Conservation (phyloP, 306 rosid species). For the Crataegus laevigata region DNA sequence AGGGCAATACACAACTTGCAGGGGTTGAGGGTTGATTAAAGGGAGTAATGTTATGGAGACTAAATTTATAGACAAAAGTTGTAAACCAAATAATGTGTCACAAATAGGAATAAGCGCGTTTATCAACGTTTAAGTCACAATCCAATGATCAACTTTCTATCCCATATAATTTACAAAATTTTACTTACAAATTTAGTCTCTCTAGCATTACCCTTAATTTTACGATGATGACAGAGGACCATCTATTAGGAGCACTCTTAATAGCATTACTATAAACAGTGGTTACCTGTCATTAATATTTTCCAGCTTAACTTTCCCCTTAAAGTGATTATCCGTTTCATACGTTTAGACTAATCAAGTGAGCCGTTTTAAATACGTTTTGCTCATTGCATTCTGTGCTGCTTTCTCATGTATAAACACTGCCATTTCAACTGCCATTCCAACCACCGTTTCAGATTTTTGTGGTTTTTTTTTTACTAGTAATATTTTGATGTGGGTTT, state of each 20-base stretch:
- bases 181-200: too few species aligned
- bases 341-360: not conserved
- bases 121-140: too few species aligned
- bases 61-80: too few species aligned
- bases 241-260: not conserved
- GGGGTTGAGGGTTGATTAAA: not conserved
- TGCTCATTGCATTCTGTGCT: not conserved
- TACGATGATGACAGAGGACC: not conserved
- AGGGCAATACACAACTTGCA: not conserved
- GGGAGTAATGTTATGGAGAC: too few species aligned
- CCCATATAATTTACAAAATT: too few species aligned
- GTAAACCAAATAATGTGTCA: too few species aligned
- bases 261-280: not conserved
- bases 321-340: not conserved
- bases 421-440: conserved; percentile 29
- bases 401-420: conserved; percentile 5
- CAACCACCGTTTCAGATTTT: conserved; percentile 7
- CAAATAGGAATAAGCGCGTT: accelerated
- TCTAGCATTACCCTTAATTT: accelerated
- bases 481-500: conserved; percentile 13
- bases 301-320: not conserved
- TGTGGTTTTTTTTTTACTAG: conserved; percentile 7
- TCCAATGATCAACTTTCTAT: too few species aligned
- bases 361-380: not conserved
- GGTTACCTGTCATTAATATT: not conserved